Evolutionary conservation across 805 yeast species (phyloP).

Genomic region (Candida orba): DNA sequence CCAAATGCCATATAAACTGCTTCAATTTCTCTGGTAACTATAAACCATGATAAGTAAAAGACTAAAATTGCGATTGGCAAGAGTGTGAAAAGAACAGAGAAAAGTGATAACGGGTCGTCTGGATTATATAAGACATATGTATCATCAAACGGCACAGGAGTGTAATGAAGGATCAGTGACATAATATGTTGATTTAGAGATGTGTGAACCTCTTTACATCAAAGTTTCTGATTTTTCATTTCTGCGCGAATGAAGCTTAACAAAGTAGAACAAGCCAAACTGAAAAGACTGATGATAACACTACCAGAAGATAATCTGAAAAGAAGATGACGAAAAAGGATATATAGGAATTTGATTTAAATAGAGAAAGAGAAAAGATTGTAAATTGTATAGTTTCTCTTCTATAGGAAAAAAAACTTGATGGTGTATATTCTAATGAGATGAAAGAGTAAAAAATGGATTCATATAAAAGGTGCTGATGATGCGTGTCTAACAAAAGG

Average conservation of each 20-base stretch:
- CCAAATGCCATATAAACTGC: conserved; percentile 81
- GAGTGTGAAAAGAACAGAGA: conserved; percentile 67
- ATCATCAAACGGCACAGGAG: conserved; percentile 65
- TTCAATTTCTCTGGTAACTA: conserved; percentile 77
- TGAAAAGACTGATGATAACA: too few species aligned
- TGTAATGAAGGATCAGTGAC: conserved; percentile 8
- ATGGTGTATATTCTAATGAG: background rate
- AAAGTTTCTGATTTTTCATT: background rate
- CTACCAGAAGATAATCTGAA: too few species aligned
- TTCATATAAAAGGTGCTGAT: background rate
- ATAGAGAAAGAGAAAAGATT: too few species aligned
- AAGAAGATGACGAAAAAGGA: too few species aligned
- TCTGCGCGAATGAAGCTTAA: background rate
- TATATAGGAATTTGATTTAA: too few species aligned
- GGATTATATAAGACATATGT: conserved; percentile 80
- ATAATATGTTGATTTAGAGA: background rate
- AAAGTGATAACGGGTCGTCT: conserved; percentile 47
- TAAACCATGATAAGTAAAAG: conserved; percentile 77
- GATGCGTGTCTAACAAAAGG: too few species aligned
- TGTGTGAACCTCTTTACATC: background rate
- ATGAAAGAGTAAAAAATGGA: background rate
- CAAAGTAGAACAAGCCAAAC: too few species aligned
- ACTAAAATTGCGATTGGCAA: conserved; percentile 74
- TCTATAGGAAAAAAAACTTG: too few species aligned
- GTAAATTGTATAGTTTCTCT: too few species aligned